phyloP scores from a whole-genome alignment of 2,329 filamentous ascomycete species.

The Scytalidium sp. region DNA sequence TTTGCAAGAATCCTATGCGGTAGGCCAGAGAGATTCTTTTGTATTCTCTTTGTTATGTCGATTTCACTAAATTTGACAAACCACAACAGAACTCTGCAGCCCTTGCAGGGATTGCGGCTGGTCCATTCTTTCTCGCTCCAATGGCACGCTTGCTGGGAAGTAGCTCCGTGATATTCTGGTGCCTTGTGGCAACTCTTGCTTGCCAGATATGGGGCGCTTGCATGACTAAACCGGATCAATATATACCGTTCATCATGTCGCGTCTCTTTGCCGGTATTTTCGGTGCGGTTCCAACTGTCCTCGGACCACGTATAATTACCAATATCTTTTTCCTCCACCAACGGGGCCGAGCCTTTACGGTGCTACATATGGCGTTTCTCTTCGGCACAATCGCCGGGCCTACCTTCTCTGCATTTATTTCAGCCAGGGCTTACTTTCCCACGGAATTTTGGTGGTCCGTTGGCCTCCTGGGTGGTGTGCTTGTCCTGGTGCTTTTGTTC shows the following conservation, averaged over 20 bases:
- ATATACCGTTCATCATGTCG: slow-evolving; percentile 32
- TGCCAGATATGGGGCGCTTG: slow-evolving; percentile 21
- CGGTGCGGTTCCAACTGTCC: slow-evolving; percentile 32
- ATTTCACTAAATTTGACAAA: too few species aligned
- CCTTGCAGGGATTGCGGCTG: slow-evolving; percentile 15
- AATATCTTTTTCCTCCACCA: slow-evolving; percentile 40
- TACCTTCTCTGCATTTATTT: slow-evolving; percentile 36
- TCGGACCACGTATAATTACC: slow-evolving; percentile 35
- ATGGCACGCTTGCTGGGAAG: slow-evolving; percentile 14
- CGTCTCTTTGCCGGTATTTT: slow-evolving; percentile 34
- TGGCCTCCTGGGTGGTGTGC: neutral
- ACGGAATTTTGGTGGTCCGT: slow-evolving; percentile 39
- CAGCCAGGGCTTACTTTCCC: slow-evolving; percentile 28
- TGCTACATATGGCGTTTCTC: slow-evolving; percentile 30
- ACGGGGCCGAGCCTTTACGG: slow-evolving; percentile 34
- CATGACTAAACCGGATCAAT: slow-evolving; percentile 27
- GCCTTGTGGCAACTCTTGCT: slow-evolving; percentile 13
- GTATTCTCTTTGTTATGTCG: too few species aligned
- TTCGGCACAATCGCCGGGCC: slow-evolving; percentile 29
- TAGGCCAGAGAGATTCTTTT: too few species aligned
- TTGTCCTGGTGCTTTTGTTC: slow-evolving; percentile 5
- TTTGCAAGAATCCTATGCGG: too few species aligned
- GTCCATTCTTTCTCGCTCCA: slow-evolving; percentile 19
- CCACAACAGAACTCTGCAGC: too few species aligned
- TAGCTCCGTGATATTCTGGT: slow-evolving; percentile 19